Conservation (phyloP, 352 stramenopile species). For the Halophytophthora batemanensis region DNA sequence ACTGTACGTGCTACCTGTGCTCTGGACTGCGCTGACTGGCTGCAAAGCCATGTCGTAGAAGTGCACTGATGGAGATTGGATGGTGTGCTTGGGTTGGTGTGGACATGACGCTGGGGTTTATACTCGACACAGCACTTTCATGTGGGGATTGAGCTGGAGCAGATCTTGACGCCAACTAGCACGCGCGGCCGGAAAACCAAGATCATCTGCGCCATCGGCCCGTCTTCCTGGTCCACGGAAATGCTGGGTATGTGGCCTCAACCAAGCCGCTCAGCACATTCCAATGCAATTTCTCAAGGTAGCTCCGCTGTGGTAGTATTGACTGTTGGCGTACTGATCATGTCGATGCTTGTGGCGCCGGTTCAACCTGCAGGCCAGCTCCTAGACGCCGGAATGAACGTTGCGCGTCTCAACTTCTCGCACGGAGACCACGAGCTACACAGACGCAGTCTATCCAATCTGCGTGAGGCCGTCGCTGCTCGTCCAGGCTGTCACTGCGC, state of each 20-base stretch:
- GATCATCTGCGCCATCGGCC: slow-evolving; percentile 99
- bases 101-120: neutral
- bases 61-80: neutral
- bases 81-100: neutral
- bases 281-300: too few relatives aligned
- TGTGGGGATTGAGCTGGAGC: slow-evolving; percentile 62
- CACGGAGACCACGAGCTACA: slow-evolving; percentile 97
- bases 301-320: neutral
- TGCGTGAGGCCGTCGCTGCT: slow-evolving; percentile 70
- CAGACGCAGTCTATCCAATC: slow-evolving; percentile 86
- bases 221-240: slow-evolving; percentile 94
- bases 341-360: slow-evolving; percentile 5
- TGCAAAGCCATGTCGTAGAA: too few relatives aligned
- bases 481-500: slow-evolving; percentile 82
- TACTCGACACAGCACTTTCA: slow-evolving; percentile 49
- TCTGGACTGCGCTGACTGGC: neutral
- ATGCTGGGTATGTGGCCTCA: slow-evolving; percentile 79
- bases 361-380: slow-evolving; percentile 40
- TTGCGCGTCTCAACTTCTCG: slow-evolving; percentile 99
- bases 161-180: slow-evolving; percentile 62
- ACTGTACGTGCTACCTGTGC: slow-evolving; percentile 24
- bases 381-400: slow-evolving; percentile 92
- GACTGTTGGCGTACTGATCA: neutral
- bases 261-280: too few relatives aligned
- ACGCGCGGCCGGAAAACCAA: slow-evolving; percentile 91